Evolutionary conservation across 805 yeast species (phyloP).

Genomic region (Ogataea glucozyma): DNA sequence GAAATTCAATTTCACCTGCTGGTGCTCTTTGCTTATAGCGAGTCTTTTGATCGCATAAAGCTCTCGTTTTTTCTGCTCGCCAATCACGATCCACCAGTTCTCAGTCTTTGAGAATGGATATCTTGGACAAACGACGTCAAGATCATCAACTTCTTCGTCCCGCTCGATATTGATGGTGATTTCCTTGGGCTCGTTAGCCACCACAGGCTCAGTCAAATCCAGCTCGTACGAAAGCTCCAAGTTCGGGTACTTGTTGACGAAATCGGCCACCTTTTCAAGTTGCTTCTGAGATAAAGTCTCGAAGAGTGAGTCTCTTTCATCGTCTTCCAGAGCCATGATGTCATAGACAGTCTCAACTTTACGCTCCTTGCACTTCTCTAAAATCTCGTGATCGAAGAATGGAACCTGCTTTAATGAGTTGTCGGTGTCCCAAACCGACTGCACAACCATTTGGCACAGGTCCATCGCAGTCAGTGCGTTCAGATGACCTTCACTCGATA

Average conservation of each 20-base stretch:
- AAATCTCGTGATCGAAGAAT: conserved; percentile 48
- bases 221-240: conserved; percentile 65
- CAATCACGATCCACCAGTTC: conserved; percentile 87
- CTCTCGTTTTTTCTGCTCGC: conserved; percentile 59
- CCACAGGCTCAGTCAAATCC: conserved; percentile 41
- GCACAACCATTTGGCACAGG: conserved; percentile 81
- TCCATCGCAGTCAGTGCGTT: conserved; percentile 85
- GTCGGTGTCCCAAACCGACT: conserved; percentile 82
- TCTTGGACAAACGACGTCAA: conserved; percentile 56
- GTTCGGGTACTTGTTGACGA: conserved; percentile 88
- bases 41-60: conserved; percentile 74
- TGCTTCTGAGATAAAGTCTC: conserved; percentile 48
- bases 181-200: conserved; percentile 45
- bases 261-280: conserved; percentile 72
- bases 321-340: conserved; percentile 70
- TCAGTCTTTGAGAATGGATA: conserved; percentile 65
- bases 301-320: conserved; percentile 59
- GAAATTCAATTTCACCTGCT: conserved; percentile 54
- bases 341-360: conserved; percentile 76
- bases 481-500: conserved; percentile 78
- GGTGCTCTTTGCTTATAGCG: conserved; percentile 51
- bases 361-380: conserved; percentile 53
- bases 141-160: conserved; percentile 76
- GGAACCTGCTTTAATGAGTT: conserved; percentile 84
- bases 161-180: conserved; percentile 54